Evolutionary conservation across 1,139 yeast genomes (phyloP), one percentile per base, ranked within the genome.

Genomic region (Suhomyces atakaporum): DNA sequence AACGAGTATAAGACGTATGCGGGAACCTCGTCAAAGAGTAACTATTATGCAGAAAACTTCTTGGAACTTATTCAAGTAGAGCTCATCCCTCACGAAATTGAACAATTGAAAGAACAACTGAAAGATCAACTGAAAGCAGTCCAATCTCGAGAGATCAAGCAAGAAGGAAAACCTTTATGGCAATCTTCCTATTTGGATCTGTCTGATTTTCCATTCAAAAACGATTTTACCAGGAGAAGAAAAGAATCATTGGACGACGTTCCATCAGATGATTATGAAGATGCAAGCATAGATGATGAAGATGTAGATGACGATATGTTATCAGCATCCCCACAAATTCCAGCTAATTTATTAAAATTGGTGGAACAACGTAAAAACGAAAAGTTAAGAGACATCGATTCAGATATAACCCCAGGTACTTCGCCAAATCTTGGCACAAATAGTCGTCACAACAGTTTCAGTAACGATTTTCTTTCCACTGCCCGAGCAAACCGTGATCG

Each of bases 1-100:
- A 84, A 84, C 46, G 97, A 92, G 58, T 92, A 87, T 61, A 69
- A 96, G 33, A 73, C 85, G 7, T 86, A 80, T 58, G 73, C 88
- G 2, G 74, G 75, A 1, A 60, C 60, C 39, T 85, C 89, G 22
- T 79, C 78, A 42, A 82, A 85, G 49, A 64, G 58, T 46, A 86
- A 81, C 49, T 89, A 88, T 56, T 78, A 75, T 54, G 89, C 92
- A 4, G 96, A 90, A 53, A 83, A 84, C 8, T 88, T 84, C 51
- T 61, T 90, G 32, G 97, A 90, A 51, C 61, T 88, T 46, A 65
- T 86, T 4, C 77, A 78, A 36, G 59, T 81, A 2, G 81, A 77
- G 40, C 58, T 84, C 36, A 59, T 73, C 2, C 67, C 80, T 0
- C 58, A 56, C 38, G 77, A 70, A 39, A 44, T 64, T 7, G 69